Base-by-base conservation (phyloP, 2,329 filamentous ascomycete genomes). In the Endoconidiophora polonica region DNA sequence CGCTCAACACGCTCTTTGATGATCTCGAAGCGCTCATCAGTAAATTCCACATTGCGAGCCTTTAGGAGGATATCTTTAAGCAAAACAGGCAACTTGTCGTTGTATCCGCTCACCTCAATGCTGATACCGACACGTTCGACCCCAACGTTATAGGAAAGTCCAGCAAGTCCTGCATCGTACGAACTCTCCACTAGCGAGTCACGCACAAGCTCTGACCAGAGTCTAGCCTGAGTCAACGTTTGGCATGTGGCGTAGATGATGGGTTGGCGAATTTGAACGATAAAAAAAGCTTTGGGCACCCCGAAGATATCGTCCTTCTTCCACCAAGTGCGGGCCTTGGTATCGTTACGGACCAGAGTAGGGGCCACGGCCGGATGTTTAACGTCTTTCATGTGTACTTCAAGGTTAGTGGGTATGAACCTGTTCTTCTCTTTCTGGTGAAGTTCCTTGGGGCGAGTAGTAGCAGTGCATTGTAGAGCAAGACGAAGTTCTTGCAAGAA, bases 291-390 rank as follows among this genome's bases (percentile, higher is more conserved):
- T 63, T 94, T 94, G 6, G 91, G 91, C 7, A 96, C 91, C 88
- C 90, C 96, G 65, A 96, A 98, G 0, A 81, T 87, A 58, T 98
- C 91, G 59, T 98, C 91, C 66, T 96, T 96, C 70, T 98, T 98
- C 71, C 81, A 95, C 91, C 91, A 98, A 2, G 86, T 82, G 26
- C 88, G 79, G 1, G 85, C 79, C 33, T 79, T 68, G 4, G 80
- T 72, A 57, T 95, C 90, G 58, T 94, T 87, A 56, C 88, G 80
- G 55, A 98, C 81, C 22, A 98, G 71, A 54, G 80, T 82, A 0
- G 91, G 91, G 0, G 78, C 71, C 50, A 83, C 73, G 0, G 80
- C 70, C 1, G 87, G 83, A 57, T 84, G 76, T 23, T 77, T 71
- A n/a, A 91, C 74, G 36, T 94, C 85, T 64, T 86, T 94, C 72